phyloP scores from a whole-genome alignment of 345 rosid species.

The Eucalyptus cloeziana region DNA sequence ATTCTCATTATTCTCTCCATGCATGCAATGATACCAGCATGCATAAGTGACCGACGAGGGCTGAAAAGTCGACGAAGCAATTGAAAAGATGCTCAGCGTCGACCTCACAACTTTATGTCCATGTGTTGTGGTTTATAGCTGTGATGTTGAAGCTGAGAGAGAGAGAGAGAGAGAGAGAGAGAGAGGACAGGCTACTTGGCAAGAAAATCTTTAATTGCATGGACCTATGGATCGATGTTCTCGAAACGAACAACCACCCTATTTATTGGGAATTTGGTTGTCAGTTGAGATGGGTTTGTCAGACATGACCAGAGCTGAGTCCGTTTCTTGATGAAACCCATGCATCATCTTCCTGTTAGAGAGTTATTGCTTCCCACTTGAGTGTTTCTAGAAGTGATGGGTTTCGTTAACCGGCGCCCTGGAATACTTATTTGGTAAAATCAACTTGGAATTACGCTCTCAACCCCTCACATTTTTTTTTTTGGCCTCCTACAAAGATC shows the following conservation, averaged over 20 bases:
- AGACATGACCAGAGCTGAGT: not conserved
- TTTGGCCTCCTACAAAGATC: not conserved
- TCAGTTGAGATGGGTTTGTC: not conserved
- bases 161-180: not conserved
- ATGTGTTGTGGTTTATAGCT: not conserved
- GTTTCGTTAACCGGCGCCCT: not conserved
- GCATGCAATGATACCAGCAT: not conserved
- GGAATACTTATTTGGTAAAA: not conserved
- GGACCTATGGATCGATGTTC: not conserved
- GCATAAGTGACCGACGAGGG: not conserved
- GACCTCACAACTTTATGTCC: not conserved
- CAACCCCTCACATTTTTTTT: not conserved
- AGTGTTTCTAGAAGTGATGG: not conserved
- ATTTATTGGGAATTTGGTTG: slow-evolving; percentile 13
- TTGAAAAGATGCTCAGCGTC: not conserved
- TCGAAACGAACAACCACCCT: slow-evolving; percentile 15
- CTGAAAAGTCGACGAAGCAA: not conserved
- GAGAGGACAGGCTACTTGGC: not conserved
- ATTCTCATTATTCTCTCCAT: not conserved
- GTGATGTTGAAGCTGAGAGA: not conserved
- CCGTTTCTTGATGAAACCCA: not conserved
- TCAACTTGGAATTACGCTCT: not conserved
- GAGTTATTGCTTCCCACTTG: not conserved
- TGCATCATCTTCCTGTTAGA: not conserved
- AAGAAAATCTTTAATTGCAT: not conserved